A percentile compares a stretch with the other conserved stretches of the same genome.
Evolutionary conservation across 2,329 filamentous ascomycete genomes (phyloP).

Genomic region (Colletotrichum kahawae): DNA sequence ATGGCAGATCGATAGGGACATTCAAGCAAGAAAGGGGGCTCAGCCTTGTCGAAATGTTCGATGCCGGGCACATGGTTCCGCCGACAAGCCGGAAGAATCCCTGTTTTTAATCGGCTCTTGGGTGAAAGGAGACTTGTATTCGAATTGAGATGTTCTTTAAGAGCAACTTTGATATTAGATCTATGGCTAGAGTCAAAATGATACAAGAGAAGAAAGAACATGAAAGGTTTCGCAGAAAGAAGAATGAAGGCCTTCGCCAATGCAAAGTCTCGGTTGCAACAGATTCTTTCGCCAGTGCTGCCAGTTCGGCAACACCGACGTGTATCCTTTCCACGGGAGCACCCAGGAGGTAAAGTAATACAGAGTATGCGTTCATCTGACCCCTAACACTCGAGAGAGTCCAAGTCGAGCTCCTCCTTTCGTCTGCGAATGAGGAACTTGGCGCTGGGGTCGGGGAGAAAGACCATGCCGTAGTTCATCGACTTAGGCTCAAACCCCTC

Average conservation of each 20-base stretch:
- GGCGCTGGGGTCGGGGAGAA: neutral
- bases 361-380: too few relatives aligned
- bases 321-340: too few relatives aligned
- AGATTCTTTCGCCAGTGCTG: too few relatives aligned
- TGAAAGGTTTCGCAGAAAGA: too few relatives aligned
- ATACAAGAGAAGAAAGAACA: neutral
- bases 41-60: neutral
- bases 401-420: neutral
- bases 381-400: neutral
- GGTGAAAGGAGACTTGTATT: neutral
- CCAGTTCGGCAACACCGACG: too few relatives aligned
- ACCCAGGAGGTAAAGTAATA: too few relatives aligned
- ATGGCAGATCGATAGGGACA: neutral
- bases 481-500: neutral
- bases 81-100: neutral
- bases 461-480: neutral
- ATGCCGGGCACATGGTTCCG: conserved; percentile 3
- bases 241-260: too few relatives aligned
- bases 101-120: neutral
- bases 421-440: neutral
- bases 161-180: neutral
- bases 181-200: neutral
- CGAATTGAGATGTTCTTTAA: neutral
- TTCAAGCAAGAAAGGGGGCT: neutral
- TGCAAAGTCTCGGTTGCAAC: too few relatives aligned